Evolutionary conservation across 345 rosid species (phyloP), one percentile per base, ranked within the genome.

Genomic region (Luvunga scandens): DNA sequence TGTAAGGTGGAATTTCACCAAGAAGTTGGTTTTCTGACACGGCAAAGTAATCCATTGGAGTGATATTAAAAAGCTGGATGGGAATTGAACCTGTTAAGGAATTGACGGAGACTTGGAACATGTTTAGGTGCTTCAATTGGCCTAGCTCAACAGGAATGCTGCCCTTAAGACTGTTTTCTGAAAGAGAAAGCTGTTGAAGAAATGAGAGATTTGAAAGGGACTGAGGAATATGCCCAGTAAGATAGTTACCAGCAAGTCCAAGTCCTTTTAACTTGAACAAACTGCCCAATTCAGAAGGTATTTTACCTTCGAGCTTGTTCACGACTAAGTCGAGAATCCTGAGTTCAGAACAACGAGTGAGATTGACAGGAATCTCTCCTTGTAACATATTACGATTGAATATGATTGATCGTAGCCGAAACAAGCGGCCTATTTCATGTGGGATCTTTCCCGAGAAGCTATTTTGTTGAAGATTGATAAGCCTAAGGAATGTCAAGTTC

Each of bases 81-180:
- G 87, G 87, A 50, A 85, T 48, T 13, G 71, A 3, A 39, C 87
- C 85, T 28, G 81, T 79, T 21, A 83, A 45, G 9, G 75, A 24
- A 60, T 84, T 84, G 7, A 53, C 48, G 0, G 81, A 63, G 30
- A 81, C 50, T 67, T 67, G 82, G 73, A 84, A 72, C 75, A 21
- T 71, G 6, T 53, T 50, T 9, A 84, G 81, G 56, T 60, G 50
- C 42, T 45, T 76, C 21, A 84, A 25, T 65, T 33, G 69, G 57
- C 84, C 82, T 1, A 84, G 66, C 34, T 55, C 82, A n/a, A n/a
- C 12, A 1, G 86, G 87, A 22, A 84, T 60, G 28, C 65, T 30
- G 63, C 84, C 83, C 1, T 78, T 65, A 27, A 85, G 75, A 33
- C 76, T 57, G 76, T 85, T 85, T 31, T 76, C 75, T 5, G 82